Conservation (phyloP, 2,329 filamentous ascomycete species). For the Helotiales sp. region DNA sequence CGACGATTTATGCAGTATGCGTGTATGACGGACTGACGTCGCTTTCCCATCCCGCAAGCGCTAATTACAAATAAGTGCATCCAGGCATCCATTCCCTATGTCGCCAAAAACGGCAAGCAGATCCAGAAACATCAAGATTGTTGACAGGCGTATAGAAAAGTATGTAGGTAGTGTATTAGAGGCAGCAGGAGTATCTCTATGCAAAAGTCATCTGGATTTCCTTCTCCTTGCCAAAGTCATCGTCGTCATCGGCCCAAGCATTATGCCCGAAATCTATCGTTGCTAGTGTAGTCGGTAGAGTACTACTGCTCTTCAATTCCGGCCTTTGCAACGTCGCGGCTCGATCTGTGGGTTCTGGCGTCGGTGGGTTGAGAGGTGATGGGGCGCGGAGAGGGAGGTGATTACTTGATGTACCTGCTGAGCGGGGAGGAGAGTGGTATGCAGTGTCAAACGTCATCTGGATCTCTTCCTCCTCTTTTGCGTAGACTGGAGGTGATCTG, state of each 20-base stretch:
- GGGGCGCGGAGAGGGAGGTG: constrained; percentile 23
- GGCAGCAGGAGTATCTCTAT: constrained; percentile 22
- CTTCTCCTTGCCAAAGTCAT: constrained; percentile 72
- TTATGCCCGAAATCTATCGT: constrained; percentile 49
- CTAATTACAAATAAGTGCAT: neutral
- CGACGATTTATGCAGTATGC: neutral
- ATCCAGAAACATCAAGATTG: neutral
- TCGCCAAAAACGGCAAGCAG: neutral
- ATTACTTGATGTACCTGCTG: constrained; percentile 26
- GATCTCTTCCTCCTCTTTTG: constrained; percentile 51
- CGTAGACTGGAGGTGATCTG: constrained; percentile 23
- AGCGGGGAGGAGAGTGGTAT: constrained; percentile 43
- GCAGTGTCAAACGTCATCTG: constrained; percentile 76
- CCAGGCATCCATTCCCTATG: neutral
- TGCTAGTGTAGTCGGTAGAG: constrained; percentile 56
- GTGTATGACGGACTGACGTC: neutral
- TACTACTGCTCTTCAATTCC: constrained; percentile 52
- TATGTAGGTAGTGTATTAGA: too few relatives aligned
- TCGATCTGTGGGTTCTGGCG: constrained; percentile 22
- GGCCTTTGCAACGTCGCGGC: constrained; percentile 41
- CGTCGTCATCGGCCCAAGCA: constrained; percentile 75
- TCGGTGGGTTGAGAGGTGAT: constrained; percentile 14
- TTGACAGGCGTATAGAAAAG: neutral
- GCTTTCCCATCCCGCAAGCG: neutral
- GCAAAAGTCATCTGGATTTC: constrained; percentile 84